Evolutionary conservation across 495 filamentous ascomycete species (phyloP), one percentile per base, ranked within the genome.

Genomic region (Sordaria brevicollis): DNA sequence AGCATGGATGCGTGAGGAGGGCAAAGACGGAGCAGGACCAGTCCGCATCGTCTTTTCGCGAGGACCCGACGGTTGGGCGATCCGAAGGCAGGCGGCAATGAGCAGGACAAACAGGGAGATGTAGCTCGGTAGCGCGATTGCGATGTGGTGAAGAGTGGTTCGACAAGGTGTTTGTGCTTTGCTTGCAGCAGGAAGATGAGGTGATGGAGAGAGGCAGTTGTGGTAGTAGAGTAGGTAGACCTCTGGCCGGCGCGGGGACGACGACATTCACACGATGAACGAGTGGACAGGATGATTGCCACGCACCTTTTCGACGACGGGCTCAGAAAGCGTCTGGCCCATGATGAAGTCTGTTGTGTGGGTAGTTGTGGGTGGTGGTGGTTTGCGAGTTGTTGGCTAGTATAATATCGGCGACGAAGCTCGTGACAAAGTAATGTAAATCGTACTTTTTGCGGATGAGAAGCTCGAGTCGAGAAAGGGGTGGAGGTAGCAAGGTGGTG

Each of bases 261-360:
- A 62, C 49, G 49, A 13, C 25, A 17, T 62, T 62, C 25, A 62
- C 25, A 31, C 49, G 5, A 62, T 31, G 49, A 62, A 31, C 25
- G 49, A 62, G 49, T 62, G 49, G 49, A 15, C 25, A 68, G n/a
- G 35, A 69, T 33, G 54, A 41, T 72, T 70, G n/a, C 68, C 70
- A 83, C 90, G 78, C 85, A 99, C 95, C 93, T 99, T 99, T 77
- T 98, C 95, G 73, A 96, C 91, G 75, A 98, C 94, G 67, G 95
- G 95, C 86, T 99, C 96, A 79, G 95, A 98, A 78, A 99, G 90
- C 80, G 95, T 99, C 88, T 99, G 95, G 88, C 95, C 95, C 95
- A 99, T 99, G 78, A 76, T 80, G 77, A 76, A 62, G 72, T 33
- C 74, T 67, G 72, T 69, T 62, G 68, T 67, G 66, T 62, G 70